These are phyloP conservation scores for Aspergillus jensenii DNA, from an alignment of 2,329 filamentous ascomycete genomes.

Conservation along the genomic window DNA sequence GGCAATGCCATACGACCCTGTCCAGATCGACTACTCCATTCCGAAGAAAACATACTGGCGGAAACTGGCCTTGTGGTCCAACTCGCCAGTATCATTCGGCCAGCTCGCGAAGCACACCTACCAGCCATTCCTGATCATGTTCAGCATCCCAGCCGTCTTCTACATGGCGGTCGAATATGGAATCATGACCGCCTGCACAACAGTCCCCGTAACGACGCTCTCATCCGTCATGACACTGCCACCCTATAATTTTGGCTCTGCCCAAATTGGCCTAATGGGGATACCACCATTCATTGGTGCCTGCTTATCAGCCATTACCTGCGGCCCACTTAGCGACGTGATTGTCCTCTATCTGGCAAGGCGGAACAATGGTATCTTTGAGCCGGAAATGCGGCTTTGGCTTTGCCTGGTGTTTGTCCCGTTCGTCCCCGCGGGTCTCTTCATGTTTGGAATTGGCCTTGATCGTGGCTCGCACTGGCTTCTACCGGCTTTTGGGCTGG, in stretches of 20 bases:
- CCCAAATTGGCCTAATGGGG: slow-evolving; percentile 40
- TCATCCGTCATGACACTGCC: slow-evolving; percentile 25
- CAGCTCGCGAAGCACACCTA: slow-evolving; percentile 6
- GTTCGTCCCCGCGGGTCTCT: not conserved
- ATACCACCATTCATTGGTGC: slow-evolving; percentile 42
- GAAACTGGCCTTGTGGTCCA: slow-evolving; percentile 31
- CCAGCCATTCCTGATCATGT: not conserved
- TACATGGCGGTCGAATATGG: not conserved
- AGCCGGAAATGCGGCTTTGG: slow-evolving; percentile 49
- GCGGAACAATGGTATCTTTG: slow-evolving; percentile 42
- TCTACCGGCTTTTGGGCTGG: not conserved
- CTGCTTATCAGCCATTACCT: slow-evolving; percentile 32
- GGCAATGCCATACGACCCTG: not conserved
- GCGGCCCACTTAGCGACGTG: slow-evolving; percentile 39
- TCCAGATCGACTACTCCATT: not conserved
- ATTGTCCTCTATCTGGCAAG: slow-evolving; percentile 36
- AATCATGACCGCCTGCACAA: not conserved
- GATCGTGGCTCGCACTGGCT: not conserved
- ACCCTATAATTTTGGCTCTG: slow-evolving; percentile 36
- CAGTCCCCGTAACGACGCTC: slow-evolving; percentile 27
- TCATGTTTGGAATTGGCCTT: slow-evolving; percentile 2
- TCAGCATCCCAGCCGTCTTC: not conserved
- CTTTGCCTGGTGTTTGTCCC: slow-evolving; percentile 6
- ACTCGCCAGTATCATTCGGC: not conserved
- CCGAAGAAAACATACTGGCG: slow-evolving; percentile 36